Conservation (phyloP, 495 filamentous ascomycete species). For the Tuber borchii region DNA sequence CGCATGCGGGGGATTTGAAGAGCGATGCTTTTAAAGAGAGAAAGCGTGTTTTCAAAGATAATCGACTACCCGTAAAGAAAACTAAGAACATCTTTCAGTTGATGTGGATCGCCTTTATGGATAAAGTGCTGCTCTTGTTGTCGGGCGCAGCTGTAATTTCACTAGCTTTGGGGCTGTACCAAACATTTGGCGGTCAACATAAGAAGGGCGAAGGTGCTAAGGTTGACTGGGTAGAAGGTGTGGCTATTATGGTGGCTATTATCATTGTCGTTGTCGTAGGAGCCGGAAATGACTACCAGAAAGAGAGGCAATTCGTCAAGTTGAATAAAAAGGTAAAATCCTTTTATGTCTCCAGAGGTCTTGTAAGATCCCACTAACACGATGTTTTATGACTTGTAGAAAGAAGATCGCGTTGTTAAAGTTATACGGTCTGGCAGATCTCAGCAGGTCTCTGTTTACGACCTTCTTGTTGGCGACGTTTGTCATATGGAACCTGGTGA, state of each 20-base stretch:
- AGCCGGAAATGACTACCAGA: constrained; percentile 66
- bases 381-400: constrained; percentile 37
- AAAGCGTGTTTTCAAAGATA: constrained; percentile 61
- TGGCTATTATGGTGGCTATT: constrained; percentile 65
- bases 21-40: constrained; percentile 55
- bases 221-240: constrained; percentile 72
- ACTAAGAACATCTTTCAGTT: constrained; percentile 64
- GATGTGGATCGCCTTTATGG: constrained; percentile 77
- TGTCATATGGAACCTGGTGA: constrained; percentile 82
- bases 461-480: constrained; percentile 78
- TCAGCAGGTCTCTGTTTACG: constrained; percentile 68
- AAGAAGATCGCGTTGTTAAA: constrained; percentile 65
- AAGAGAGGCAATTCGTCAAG: constrained; percentile 63
- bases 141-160: constrained; percentile 74
- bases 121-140: constrained; percentile 74
- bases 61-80: constrained; percentile 64
- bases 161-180: constrained; percentile 67
- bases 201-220: constrained; percentile 48
- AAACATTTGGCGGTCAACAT: constrained; percentile 48
- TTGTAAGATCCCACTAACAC: constrained; percentile 12
- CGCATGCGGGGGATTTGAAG: constrained; percentile 28
- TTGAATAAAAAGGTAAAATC: constrained; percentile 54
- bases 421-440: constrained; percentile 70
- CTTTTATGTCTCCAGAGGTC: constrained; percentile 1
- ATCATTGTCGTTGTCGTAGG: constrained; percentile 62